Evolutionary conservation across 1,139 yeast genomes (phyloP).

Genomic region (Zygosaccharomyces pseudobailii): DNA sequence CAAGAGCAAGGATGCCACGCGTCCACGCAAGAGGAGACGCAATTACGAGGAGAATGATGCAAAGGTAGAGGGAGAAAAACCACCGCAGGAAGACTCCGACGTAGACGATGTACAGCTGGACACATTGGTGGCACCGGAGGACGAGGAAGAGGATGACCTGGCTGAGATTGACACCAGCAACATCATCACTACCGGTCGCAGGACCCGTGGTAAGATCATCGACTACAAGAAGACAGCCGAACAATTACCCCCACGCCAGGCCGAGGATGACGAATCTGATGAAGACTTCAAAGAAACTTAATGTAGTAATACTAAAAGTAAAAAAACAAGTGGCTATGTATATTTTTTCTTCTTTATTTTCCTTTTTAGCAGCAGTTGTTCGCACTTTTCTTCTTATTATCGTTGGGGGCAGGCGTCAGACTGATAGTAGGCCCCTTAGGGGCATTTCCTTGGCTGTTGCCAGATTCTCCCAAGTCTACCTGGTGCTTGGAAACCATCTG

Average conservation of each 20-base stretch:
- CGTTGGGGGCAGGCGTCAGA: slow-evolving; percentile 90
- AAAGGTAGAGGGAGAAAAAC: slow-evolving; percentile 39
- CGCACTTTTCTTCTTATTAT: slow-evolving; percentile 56
- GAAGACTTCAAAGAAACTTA: slow-evolving; percentile 19
- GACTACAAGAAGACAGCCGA: slow-evolving; percentile 85
- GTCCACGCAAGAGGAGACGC: slow-evolving; percentile 38
- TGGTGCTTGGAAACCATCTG: slow-evolving; percentile 87
- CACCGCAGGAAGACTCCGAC: slow-evolving; percentile 48
- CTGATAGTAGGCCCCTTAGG: slow-evolving; percentile 84
- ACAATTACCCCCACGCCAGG: slow-evolving; percentile 51
- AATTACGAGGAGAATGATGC: slow-evolving; percentile 49
- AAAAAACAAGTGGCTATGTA: not conserved
- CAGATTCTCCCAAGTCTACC: slow-evolving; percentile 64
- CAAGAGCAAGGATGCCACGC: slow-evolving; percentile 24
- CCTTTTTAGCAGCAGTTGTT: slow-evolving; percentile 57
- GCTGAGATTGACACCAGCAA: slow-evolving; percentile 80
- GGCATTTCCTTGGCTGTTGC: slow-evolving; percentile 30
- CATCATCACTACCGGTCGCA: slow-evolving; percentile 77
- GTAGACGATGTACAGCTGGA: slow-evolving; percentile 52
- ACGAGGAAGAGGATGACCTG: slow-evolving; percentile 74
- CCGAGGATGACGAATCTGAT: slow-evolving; percentile 36
- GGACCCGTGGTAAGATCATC: slow-evolving; percentile 86
- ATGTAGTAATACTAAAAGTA: not conserved
- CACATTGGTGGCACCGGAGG: slow-evolving; percentile 40
- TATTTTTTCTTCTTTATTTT: not conserved